Conservation (phyloP, 768 basidiomycete species). For the Trametes cinnabarina region DNA sequence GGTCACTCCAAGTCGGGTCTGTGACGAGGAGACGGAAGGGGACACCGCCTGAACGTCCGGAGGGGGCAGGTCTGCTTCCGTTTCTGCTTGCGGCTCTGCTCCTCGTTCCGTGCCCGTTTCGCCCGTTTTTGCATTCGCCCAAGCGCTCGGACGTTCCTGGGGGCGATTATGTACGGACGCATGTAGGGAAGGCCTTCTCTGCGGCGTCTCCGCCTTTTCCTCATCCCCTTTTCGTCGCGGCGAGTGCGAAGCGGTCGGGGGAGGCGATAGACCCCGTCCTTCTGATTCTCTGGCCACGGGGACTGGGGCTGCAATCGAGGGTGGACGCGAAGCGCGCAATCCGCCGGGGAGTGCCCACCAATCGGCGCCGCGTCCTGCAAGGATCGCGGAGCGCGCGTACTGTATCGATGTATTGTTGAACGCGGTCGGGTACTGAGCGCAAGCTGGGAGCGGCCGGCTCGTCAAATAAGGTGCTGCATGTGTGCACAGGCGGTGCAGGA, state of each 20-base stretch:
- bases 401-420: slow-evolving; percentile 70
- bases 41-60: too few species aligned
- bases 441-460: slow-evolving; percentile 48
- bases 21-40: too few species aligned
- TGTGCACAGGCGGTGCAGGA: background rate
- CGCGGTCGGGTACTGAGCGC: slow-evolving; percentile 52
- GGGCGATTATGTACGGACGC: background rate
- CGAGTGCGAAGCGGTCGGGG: background rate
- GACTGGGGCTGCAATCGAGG: background rate
- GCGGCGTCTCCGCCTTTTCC: background rate
- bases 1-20: too few species aligned
- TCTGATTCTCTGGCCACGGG: background rate
- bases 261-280: background rate
- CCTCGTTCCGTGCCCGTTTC: too few species aligned
- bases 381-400: slow-evolving; percentile 33
- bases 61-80: too few species aligned
- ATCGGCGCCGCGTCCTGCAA: slow-evolving; percentile 22
- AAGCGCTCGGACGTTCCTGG: background rate
- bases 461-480: slow-evolving; percentile 48
- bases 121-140: too few species aligned
- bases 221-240: background rate
- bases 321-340: background rate
- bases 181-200: background rate
- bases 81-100: too few species aligned
- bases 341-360: slow-evolving; percentile 30